Evolutionary conservation across 305 asterid species (phyloP).

Genomic region (Plantago lanceolata): DNA sequence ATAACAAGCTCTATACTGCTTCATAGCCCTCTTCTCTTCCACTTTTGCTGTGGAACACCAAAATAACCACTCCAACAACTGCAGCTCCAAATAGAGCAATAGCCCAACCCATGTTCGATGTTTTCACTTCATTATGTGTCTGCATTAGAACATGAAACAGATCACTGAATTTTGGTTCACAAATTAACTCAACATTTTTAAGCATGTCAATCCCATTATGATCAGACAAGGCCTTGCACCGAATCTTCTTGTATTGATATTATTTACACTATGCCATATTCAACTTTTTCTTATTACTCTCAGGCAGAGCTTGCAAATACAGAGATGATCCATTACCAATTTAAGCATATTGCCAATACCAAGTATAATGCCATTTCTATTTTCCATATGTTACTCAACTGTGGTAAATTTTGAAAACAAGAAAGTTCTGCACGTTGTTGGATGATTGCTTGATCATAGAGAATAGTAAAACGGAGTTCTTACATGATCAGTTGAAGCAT

Average conservation of each 20-base stretch:
- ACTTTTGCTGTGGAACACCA: constrained; percentile 10
- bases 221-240: background rate
- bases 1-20: constrained; percentile 26
- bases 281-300: too few relatives aligned
- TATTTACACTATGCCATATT: too few relatives aligned
- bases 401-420: too few relatives aligned
- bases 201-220: background rate
- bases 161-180: background rate
- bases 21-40: constrained; percentile 37
- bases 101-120: constrained; percentile 21
- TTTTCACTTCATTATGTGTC: constrained; percentile 20
- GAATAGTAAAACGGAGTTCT: background rate
- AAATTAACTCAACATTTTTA: background rate
- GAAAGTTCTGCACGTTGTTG: background rate
- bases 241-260: too few relatives aligned
- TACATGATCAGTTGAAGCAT: constrained; percentile 39
- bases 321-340: too few relatives aligned
- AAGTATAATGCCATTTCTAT: too few relatives aligned
- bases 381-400: too few relatives aligned
- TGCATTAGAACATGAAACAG: constrained; percentile 13
- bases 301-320: too few relatives aligned
- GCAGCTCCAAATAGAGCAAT: constrained; percentile 31
- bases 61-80: constrained; percentile 16
- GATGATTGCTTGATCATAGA: background rate
- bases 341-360: too few relatives aligned